These are phyloP conservation scores for Talaromyces thailandensis DNA, from an alignment of 495 filamentous ascomycete species.

Conservation along the genomic window DNA sequence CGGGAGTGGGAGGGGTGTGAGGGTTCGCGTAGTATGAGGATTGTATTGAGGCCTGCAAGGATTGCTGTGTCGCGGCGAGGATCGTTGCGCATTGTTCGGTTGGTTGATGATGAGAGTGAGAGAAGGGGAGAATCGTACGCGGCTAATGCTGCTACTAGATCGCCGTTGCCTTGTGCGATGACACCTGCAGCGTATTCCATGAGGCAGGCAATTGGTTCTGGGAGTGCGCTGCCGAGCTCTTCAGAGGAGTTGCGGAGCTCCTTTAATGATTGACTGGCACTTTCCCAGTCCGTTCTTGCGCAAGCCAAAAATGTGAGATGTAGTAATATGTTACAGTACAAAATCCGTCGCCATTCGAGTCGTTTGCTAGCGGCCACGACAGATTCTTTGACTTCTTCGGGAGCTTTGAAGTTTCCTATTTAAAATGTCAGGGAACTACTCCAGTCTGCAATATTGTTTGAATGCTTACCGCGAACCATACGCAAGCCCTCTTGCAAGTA, in stretches of 20 bases:
- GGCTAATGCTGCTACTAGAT: slow-evolving; percentile 53
- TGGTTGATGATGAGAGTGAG: slow-evolving; percentile 34
- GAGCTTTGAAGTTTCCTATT: slow-evolving; percentile 29
- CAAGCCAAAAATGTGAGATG: slow-evolving; percentile 52
- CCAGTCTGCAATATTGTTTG: not conserved
- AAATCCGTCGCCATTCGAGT: slow-evolving; percentile 41
- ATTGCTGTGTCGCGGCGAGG: slow-evolving; percentile 64
- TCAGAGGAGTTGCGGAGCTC: slow-evolving; percentile 28
- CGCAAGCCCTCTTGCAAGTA: slow-evolving; percentile 59
- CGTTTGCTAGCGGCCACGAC: slow-evolving; percentile 34
- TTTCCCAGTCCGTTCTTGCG: slow-evolving; percentile 53
- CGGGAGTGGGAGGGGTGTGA: slow-evolving; percentile 38
- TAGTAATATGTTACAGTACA: slow-evolving; percentile 49
- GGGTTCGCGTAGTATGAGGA: slow-evolving; percentile 71
- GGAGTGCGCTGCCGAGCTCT: slow-evolving; percentile 27
- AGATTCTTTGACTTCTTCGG: slow-evolving; percentile 36
- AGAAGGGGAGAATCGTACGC: slow-evolving; percentile 57
- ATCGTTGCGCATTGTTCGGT: slow-evolving; percentile 35
- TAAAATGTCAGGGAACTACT: not conserved
- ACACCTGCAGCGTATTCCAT: slow-evolving; percentile 65
- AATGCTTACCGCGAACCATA: slow-evolving; percentile 41
- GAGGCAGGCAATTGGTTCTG: slow-evolving; percentile 33
- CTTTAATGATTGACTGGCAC: slow-evolving; percentile 36
- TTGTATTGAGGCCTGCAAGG: slow-evolving; percentile 68
- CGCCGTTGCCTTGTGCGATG: slow-evolving; percentile 70